Conservation (phyloP, 352 stramenopile species). For the Phytophthora citricola region DNA sequence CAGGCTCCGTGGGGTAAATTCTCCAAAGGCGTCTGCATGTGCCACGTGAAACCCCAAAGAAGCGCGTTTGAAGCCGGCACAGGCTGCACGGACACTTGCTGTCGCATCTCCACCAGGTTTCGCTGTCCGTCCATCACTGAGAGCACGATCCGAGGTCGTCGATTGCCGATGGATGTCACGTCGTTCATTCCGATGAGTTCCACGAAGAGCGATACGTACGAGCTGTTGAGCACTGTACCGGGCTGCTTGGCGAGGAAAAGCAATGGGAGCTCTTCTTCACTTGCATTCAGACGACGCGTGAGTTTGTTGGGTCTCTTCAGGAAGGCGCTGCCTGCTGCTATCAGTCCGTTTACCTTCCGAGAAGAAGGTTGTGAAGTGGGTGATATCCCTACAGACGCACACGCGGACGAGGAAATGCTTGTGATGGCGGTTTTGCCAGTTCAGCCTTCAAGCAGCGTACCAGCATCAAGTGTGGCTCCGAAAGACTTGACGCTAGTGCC, state of each 20-base stretch:
- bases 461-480: conserved; percentile 44
- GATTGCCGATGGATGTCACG: conserved; percentile 45
- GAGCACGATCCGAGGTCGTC: conserved; percentile 70
- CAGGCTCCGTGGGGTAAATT: conserved; percentile 84
- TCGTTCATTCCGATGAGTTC: conserved; percentile 72
- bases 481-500: conserved; percentile 53
- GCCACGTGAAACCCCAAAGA: conserved; percentile 91
- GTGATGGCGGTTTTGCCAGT: conserved; percentile 65
- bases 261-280: conserved; percentile 48
- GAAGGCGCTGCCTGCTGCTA: conserved; percentile 26
- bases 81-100: conserved; percentile 78
- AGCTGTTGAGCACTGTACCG: conserved; percentile 76
- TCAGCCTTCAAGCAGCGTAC: conserved; percentile 61
- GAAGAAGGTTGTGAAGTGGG: conserved; percentile 10
- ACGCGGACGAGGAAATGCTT: conserved; percentile 53
- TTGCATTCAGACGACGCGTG: conserved; percentile 20
- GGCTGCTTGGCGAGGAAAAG: conserved; percentile 82
- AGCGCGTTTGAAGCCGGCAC: conserved; percentile 61
- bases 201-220: conserved; percentile 84
- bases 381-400: conserved; percentile 12
- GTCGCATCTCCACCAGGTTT: conserved; percentile 78
- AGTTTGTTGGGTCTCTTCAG: conserved; percentile 32
- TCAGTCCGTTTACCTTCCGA: conserved; percentile 9
- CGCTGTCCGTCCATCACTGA: conserved; percentile 72
- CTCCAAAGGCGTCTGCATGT: conserved; percentile 94